phyloP scores from a whole-genome alignment of 2,329 filamentous ascomycete species.

The Apiospora kogelbergensis region DNA sequence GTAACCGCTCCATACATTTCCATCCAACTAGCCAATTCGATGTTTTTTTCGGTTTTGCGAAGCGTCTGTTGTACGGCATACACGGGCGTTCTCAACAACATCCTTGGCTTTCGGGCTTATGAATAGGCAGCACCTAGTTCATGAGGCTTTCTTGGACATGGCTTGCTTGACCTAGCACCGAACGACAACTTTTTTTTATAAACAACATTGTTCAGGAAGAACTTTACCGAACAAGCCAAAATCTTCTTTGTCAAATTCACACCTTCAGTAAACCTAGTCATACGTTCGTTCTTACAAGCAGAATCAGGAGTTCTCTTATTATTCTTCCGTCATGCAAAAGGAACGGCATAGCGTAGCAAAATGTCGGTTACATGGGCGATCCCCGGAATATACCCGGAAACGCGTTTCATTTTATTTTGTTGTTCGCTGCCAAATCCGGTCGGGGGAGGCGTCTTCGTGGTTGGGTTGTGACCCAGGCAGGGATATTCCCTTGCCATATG shows the following conservation, averaged over 20 bases:
- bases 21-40: background rate
- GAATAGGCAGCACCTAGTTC: background rate
- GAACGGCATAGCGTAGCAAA: slow-evolving; percentile 11
- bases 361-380: slow-evolving; percentile 5
- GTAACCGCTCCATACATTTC: background rate
- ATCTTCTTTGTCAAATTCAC: slow-evolving; percentile 10
- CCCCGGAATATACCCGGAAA: slow-evolving; percentile 9
- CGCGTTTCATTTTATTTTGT: slow-evolving; percentile 7
- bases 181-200: background rate
- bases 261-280: background rate
- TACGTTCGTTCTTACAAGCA: background rate
- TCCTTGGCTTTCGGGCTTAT: background rate
- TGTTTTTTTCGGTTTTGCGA: background rate
- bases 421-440: background rate
- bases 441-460: background rate
- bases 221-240: background rate
- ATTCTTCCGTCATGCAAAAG: slow-evolving; percentile 1
- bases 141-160: background rate
- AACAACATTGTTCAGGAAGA: background rate
- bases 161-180: slow-evolving; percentile 1
- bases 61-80: slow-evolving; percentile 2
- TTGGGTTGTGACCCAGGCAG: background rate
- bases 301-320: slow-evolving; percentile 8
- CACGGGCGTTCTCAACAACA: background rate
- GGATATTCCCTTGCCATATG: background rate